A percentile compares a stretch with the other conserved stretches of the same genome.
These are phyloP conservation scores for Middelhovenomyces tepae DNA, from an alignment of 805 yeast species.

Conservation along the genomic window DNA sequence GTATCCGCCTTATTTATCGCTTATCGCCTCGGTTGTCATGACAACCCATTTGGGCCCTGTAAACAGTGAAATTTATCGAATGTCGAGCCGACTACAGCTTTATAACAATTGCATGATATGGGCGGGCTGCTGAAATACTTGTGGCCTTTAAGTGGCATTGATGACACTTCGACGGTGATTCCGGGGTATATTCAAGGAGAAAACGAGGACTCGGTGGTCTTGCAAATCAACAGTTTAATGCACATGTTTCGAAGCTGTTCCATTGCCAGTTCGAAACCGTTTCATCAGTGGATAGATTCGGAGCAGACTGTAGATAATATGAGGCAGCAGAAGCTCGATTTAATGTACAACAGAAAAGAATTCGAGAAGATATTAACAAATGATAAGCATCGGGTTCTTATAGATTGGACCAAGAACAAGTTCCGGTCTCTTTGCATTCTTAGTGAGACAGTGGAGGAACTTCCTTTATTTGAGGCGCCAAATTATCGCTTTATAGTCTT, in stretches of 20 bases:
- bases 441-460: slow-evolving; percentile 26
- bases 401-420: slow-evolving; percentile 60
- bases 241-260: slow-evolving; percentile 49
- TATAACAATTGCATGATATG: slow-evolving; percentile 4
- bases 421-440: slow-evolving; percentile 54
- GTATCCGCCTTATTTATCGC: background rate
- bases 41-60: slow-evolving; percentile 2
- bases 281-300: slow-evolving; percentile 18
- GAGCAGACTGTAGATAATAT: background rate
- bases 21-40: slow-evolving; percentile 1
- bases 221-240: slow-evolving; percentile 50
- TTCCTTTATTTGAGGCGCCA: slow-evolving; percentile 26
- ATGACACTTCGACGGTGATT: slow-evolving; percentile 29
- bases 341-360: slow-evolving; percentile 40
- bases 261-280: slow-evolving; percentile 36
- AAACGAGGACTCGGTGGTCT: slow-evolving; percentile 48
- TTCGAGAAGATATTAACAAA: slow-evolving; percentile 34
- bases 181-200: slow-evolving; percentile 42
- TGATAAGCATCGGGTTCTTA: slow-evolving; percentile 57
- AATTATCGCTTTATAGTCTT: slow-evolving; percentile 31
- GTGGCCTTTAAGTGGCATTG: slow-evolving; percentile 16
- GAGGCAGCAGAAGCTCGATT: slow-evolving; percentile 39
- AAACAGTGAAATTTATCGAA: slow-evolving; percentile 1
- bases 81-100: background rate
- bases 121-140: slow-evolving; percentile 14